Evolutionary conservation across 2,329 filamentous ascomycete genomes (phyloP).

Genomic region (Microsporum ferrugineum): DNA sequence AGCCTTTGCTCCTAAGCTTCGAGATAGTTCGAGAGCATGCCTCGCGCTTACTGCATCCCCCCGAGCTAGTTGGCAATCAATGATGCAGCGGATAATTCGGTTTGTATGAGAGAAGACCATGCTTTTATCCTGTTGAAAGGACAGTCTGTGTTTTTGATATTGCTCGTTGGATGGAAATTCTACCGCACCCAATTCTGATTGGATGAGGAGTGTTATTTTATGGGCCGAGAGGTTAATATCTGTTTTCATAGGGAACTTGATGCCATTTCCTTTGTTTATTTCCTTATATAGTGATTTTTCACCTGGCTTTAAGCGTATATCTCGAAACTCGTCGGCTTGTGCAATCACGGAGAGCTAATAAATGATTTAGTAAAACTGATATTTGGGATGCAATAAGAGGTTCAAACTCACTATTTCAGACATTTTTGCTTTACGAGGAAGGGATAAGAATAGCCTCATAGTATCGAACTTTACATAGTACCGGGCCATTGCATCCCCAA

Average conservation of each 20-base stretch:
- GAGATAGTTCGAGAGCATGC: slow-evolving; percentile 62
- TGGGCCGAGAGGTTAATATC: slow-evolving; percentile 55
- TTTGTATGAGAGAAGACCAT: slow-evolving; percentile 58
- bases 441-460: slow-evolving; percentile 57
- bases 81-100: slow-evolving; percentile 60
- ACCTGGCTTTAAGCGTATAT: slow-evolving; percentile 56
- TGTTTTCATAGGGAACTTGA: slow-evolving; percentile 60
- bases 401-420: slow-evolving; percentile 53
- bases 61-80: slow-evolving; percentile 56
- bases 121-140: slow-evolving; percentile 50
- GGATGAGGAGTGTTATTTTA: slow-evolving; percentile 68
- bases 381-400: background rate
- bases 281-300: slow-evolving; percentile 61
- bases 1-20: slow-evolving; percentile 60
- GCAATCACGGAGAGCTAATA: slow-evolving; percentile 53
- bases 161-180: slow-evolving; percentile 52
- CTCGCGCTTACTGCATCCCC: slow-evolving; percentile 57
- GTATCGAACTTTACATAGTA: slow-evolving; percentile 73
- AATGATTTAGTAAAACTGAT: background rate
- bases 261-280: slow-evolving; percentile 56
- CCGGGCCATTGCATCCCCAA: slow-evolving; percentile 68
- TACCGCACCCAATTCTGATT: slow-evolving; percentile 57
- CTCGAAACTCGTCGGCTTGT: slow-evolving; percentile 60
- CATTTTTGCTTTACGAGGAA: slow-evolving; percentile 50
- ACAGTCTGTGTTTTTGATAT: slow-evolving; percentile 42